These are phyloP conservation scores for Fusarium redolens DNA, from an alignment of 2,329 filamentous ascomycete genomes.

Conservation along the genomic window DNA sequence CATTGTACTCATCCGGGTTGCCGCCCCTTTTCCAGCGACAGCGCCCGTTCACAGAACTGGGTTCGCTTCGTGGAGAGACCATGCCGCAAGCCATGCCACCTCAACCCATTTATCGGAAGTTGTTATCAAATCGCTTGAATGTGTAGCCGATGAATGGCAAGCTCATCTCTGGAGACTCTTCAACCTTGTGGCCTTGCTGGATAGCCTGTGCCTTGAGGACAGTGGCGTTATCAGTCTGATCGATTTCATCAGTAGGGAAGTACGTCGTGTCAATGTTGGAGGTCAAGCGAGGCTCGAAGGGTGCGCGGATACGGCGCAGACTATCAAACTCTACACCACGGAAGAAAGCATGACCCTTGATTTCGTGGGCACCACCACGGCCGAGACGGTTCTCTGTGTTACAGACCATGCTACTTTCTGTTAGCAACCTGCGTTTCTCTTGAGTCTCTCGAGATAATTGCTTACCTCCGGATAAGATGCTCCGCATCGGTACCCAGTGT, in stretches of 20 bases:
- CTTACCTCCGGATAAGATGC: conserved; percentile 89
- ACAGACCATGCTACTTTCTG: conserved; percentile 79
- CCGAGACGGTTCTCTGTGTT: conserved; percentile 94
- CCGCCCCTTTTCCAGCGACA: neutral
- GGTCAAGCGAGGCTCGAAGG: conserved; percentile 92
- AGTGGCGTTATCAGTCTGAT: conserved; percentile 93
- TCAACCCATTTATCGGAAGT: conserved; percentile 63
- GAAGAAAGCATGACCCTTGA: conserved; percentile 97
- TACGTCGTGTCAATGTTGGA: conserved; percentile 97
- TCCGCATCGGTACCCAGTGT: conserved; percentile 89
- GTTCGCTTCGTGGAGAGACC: conserved; percentile 1
- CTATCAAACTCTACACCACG: conserved; percentile 95
- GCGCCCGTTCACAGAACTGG: conserved; percentile 38
- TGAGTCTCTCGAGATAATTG: neutral
- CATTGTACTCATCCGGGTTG: conserved; percentile 10
- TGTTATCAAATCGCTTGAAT: conserved; percentile 93
- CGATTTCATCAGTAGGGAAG: conserved; percentile 98
- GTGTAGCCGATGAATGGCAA: conserved; percentile 77
- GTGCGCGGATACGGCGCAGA: conserved; percentile 90
- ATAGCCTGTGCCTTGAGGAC: conserved; percentile 85
- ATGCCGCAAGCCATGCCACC: conserved; percentile 2
- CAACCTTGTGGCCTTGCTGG: conserved; percentile 71
- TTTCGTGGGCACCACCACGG: conserved; percentile 85
- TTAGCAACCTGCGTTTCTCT: conserved; percentile 17
- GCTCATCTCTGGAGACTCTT: conserved; percentile 93